Evolutionary conservation across 129 eudicot species (phyloP), one percentile per base, ranked within the genome.

Genomic region (Centaurea solstitialis): DNA sequence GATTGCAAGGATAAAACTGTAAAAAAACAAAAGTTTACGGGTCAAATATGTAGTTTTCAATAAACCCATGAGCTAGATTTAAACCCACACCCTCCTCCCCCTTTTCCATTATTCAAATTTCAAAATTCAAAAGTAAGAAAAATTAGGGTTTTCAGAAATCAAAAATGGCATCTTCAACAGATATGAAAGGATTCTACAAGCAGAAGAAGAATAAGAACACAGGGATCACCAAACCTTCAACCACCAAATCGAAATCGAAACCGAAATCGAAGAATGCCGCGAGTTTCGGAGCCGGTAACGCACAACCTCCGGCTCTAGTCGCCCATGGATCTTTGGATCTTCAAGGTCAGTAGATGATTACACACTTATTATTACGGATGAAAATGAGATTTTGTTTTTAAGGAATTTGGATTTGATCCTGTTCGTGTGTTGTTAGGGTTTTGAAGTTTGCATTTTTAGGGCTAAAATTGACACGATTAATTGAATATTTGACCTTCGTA

Each of bases 251-350:
- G 22, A 79, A 80, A 28, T 53, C 66, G 50, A 86, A 84, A n/a
- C 53, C 89, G 6, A 86, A 84, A n/a, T 41, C 89, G 6, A 84
- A 75, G 28, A 73, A 80, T 64, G 80, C 93, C 4, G 94, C 87
- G 3, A 71, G 80, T 76, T 76, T 80, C 65, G 94, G 87, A 39
- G 41, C 91, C 68, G 85, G 73, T 66, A 50, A 68, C 61, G 89
- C 88, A 17, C 97, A 92, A 65, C 94, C 90, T 45, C 87, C 94
- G n/a, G 90, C 93, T 68, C 88, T 90, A 66, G 72, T 90, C 81
- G 30, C 90, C 74, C 93, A 78, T 74, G 94, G 84, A 33, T 73
- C 90, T 79, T 87, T 85, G 77, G 89, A 90, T 81, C 95, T 92
- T 50, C 84, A 88, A 87, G 93, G 97, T 92, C 1, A 28, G 71